Evolutionary conservation across 2,329 filamentous ascomycete species (phyloP).

Genomic region (Xylaria sp.): DNA sequence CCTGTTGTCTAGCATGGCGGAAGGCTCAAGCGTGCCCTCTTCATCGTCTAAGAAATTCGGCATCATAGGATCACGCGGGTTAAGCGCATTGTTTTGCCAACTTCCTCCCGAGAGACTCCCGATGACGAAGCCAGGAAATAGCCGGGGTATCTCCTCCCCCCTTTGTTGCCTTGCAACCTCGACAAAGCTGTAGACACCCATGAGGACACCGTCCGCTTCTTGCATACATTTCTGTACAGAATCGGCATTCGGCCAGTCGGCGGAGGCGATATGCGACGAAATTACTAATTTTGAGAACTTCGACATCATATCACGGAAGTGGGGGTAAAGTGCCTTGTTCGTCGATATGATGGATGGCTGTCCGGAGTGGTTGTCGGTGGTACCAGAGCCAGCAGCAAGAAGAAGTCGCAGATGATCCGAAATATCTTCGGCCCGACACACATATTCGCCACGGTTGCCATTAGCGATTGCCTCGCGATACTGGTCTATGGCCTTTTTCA

Average conservation of each 20-base stretch:
- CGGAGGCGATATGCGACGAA: conserved; percentile 93
- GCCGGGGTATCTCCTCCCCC: conserved; percentile 86
- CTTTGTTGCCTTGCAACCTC: conserved; percentile 90
- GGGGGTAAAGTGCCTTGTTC: conserved; percentile 93
- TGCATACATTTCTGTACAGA: conserved; percentile 92
- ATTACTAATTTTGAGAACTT: conserved; percentile 99
- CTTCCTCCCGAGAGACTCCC: conserved; percentile 78
- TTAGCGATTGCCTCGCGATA: conserved; percentile 87
- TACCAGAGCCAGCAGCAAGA: conserved; percentile 91
- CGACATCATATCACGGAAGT: conserved; percentile 99
- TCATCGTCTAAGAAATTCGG: conserved; percentile 85
- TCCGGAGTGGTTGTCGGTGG: conserved; percentile 96
- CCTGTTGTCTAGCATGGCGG: conserved; percentile 65
- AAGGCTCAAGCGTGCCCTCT: conserved; percentile 67
- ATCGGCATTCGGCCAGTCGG: conserved; percentile 91
- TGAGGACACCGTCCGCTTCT: conserved; percentile 92
- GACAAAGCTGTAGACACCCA: conserved; percentile 93
- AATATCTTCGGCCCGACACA: conserved; percentile 92
- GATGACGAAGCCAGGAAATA: conserved; percentile 88
- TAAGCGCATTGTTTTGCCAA: conserved; percentile 71
- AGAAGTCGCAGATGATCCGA: conserved; percentile 91
- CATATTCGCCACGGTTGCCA: conserved; percentile 81
- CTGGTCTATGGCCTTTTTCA: conserved; percentile 82
- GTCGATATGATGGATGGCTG: conserved; percentile 99
- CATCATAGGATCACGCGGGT: conserved; percentile 63